A percentile compares a stretch with the other conserved stretches of the same genome.
phyloP scores from a whole-genome alignment of 306 rosid genomes.

The Prosopis cineraria region DNA sequence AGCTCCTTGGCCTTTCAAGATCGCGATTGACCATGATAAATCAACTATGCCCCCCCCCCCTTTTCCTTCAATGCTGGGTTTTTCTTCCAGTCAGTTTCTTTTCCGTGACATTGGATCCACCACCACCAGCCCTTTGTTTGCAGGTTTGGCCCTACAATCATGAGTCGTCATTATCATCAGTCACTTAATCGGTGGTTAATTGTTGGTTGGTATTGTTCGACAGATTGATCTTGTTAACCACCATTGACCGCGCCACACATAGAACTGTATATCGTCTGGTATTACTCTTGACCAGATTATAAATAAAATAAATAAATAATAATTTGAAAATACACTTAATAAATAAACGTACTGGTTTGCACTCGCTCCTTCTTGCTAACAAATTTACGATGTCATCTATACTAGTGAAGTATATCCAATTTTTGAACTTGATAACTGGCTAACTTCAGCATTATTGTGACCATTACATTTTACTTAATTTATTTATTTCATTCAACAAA shows the following conservation, averaged over 20 bases:
- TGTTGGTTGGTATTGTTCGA: neutral
- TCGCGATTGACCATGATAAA: constrained; percentile 23
- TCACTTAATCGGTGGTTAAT: neutral
- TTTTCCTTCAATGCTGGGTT: neutral
- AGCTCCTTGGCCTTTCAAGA: constrained; percentile 38
- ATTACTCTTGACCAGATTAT: neutral
- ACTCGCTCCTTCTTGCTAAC: neutral
- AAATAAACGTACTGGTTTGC: neutral
- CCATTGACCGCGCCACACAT: neutral
- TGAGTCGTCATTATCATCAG: neutral
- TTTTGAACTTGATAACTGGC: no score
- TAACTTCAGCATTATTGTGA: neutral
- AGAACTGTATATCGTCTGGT: no score
- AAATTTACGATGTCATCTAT: no score
- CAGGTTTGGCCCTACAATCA: constrained; percentile 7
- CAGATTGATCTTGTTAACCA: neutral
- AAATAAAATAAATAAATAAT: no score
- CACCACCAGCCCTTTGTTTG: neutral
- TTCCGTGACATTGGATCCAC: constrained; percentile 39
- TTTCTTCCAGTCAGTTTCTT: constrained; percentile 8
- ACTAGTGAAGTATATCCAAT: no score
- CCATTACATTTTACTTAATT: neutral
- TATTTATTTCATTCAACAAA: neutral
- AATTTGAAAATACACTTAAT: neutral
- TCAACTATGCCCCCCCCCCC: constrained; percentile 2